Percentiles rank a stretch among this genome's conserved stretches.
Conservation (phyloP, 768 basidiomycete species). For the Kockovaella imperatae region DNA sequence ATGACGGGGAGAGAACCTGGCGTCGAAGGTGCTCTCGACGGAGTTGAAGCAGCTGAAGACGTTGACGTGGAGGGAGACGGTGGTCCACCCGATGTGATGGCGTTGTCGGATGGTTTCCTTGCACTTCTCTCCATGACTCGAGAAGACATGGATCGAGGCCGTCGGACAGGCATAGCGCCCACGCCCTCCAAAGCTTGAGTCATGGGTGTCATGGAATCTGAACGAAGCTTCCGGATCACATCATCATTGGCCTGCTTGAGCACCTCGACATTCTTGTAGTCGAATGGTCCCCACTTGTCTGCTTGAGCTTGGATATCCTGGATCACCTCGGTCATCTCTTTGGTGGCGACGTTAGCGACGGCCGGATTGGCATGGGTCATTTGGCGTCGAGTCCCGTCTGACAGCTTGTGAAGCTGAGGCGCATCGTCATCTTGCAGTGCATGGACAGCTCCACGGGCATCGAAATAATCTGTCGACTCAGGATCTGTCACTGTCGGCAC, state of each 20-base stretch:
- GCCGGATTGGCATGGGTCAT: slow-evolving; percentile 16
- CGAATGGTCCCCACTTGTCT: slow-evolving; percentile 95
- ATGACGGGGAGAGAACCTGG: slow-evolving; percentile 49
- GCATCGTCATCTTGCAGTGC: slow-evolving; percentile 82
- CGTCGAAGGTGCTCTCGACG: slow-evolving; percentile 69
- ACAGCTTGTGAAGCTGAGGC: slow-evolving; percentile 44
- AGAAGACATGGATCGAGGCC: slow-evolving; percentile 74
- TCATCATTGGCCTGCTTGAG: slow-evolving; percentile 98
- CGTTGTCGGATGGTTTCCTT: slow-evolving; percentile 21
- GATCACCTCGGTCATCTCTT: slow-evolving; percentile 22
- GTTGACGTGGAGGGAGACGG: slow-evolving; percentile 88
- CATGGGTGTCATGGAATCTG: slow-evolving; percentile 76
- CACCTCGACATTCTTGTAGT: slow-evolving; percentile 92
- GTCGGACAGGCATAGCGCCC: slow-evolving; percentile 29
- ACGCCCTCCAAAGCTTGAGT: slow-evolving; percentile 54
- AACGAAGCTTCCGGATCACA: slow-evolving; percentile 88
- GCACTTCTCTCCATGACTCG: slow-evolving; percentile 14
- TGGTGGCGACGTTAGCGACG: slow-evolving; percentile 17
- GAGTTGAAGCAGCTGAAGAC: slow-evolving; percentile 82
- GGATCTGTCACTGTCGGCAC: slow-evolving; percentile 92
- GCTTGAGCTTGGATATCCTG: slow-evolving; percentile 21
- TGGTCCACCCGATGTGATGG: slow-evolving; percentile 49
- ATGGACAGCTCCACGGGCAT: slow-evolving; percentile 86
- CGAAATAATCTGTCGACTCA: slow-evolving; percentile 99
- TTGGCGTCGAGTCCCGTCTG: slow-evolving; percentile 15